Base-by-base conservation (phyloP, 2,329 filamentous ascomycete species). In the Stagonosporopsis chrysanthemi region DNA sequence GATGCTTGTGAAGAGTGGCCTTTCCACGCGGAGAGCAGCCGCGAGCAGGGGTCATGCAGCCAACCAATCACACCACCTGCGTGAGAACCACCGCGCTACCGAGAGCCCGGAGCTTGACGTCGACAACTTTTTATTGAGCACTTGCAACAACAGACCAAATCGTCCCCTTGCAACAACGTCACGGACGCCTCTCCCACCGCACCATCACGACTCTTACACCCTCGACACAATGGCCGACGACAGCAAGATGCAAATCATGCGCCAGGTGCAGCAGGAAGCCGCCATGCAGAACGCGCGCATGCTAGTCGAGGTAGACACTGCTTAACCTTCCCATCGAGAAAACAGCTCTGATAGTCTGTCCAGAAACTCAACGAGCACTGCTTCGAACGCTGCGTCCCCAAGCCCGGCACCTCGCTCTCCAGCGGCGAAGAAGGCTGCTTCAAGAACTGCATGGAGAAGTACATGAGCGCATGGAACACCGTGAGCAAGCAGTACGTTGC, bases 341-440 rank as follows among this genome's bases (percentile, higher is more conserved):
- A 29, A 2, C 15, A 26, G 12, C 9, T 17, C 48, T 51, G 26
- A 45, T 17, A 12, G n/a, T 5, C 2, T 8, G 1, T 6, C 1
- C 56, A 83, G 81, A 84, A 83, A 79, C 74, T 84, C 62, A 84
- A 84, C 74, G 81, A 83, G 65, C 81, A 84, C 75, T 84, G 82
- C 75, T 84, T 83, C 77, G 81, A 83, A 63, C 80, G 80, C 69
- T 84, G 82, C 77, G 74, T 84, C 28, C 81, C 81, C 43, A 82
- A 82, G 64, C 82, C 82, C 60, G 78, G 79, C 56, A 72, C 78
- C 42, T 82, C 81, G 11, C 74, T 84, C 47, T 83, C 81, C 26
- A 80, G 78, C 43, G 75, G 77, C 71, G 82, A 84, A 67, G 70
- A 78, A 61, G 75, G 71, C 17, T 84, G 82, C 77, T 81, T 82